These are phyloP conservation scores for Capsicum baccatum DNA, from an alignment of 257 asterid species.

Conservation along the genomic window DNA sequence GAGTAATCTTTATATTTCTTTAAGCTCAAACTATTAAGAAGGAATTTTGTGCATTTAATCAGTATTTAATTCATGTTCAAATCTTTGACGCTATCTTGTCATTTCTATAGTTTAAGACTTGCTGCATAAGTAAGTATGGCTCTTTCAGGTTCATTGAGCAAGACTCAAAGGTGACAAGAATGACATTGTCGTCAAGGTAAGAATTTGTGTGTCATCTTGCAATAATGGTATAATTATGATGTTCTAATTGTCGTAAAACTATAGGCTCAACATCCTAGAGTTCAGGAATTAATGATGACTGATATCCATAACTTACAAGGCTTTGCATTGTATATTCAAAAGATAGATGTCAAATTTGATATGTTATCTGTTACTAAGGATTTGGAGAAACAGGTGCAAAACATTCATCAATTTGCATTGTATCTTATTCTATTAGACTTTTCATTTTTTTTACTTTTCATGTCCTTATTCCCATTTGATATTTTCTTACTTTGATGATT, in stretches of 20 bases:
- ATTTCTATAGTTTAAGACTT: background rate
- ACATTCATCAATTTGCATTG: slow-evolving; percentile 29
- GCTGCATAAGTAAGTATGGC: slow-evolving; percentile 25
- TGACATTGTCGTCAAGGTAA: slow-evolving; percentile 94
- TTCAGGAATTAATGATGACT: slow-evolving; percentile 94
- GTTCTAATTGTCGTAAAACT: slow-evolving; percentile 36
- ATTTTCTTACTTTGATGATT: background rate
- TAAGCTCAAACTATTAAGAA: background rate
- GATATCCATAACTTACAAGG: slow-evolving; percentile 95
- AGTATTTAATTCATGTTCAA: slow-evolving; percentile 14
- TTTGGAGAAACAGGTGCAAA: slow-evolving; percentile 91
- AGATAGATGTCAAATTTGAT: slow-evolving; percentile 92
- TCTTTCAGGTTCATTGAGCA: slow-evolving; percentile 85
- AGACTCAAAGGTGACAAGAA: slow-evolving; percentile 73
- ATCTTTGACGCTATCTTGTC: background rate
- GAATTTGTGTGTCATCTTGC: slow-evolving; percentile 24
- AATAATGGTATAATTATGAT: slow-evolving; percentile 27
- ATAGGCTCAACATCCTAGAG: slow-evolving; percentile 96
- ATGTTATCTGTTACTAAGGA: slow-evolving; percentile 89
- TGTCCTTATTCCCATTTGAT: too few species aligned
- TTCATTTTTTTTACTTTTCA: background rate
- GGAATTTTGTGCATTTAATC: slow-evolving; percentile 5
- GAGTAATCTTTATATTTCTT: slow-evolving; percentile 18
- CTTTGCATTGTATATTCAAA: slow-evolving; percentile 91
- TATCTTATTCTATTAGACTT: background rate